These are phyloP conservation scores for Suhomyces taliae DNA, from an alignment of 1,139 yeast species.

Conservation along the genomic window DNA sequence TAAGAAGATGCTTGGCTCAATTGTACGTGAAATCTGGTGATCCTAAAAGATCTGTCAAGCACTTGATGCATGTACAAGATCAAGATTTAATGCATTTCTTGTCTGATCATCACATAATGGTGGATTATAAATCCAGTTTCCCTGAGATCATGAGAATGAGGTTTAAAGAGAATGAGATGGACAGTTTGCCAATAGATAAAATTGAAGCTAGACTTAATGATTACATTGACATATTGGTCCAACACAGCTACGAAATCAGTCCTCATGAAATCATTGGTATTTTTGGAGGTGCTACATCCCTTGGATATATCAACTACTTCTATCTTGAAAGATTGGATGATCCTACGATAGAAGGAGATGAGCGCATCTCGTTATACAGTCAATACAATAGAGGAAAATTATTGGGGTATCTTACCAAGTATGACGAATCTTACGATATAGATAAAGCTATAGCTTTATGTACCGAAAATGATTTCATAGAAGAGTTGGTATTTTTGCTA, in stretches of 20 bases:
- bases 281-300: constrained; percentile 30
- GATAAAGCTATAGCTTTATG: constrained; percentile 68
- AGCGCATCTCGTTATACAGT: constrained; percentile 63
- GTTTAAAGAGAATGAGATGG: constrained; percentile 31
- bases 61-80: constrained; percentile 58
- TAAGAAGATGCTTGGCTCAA: constrained; percentile 54
- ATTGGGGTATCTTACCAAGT: constrained; percentile 41
- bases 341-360: constrained; percentile 46
- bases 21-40: constrained; percentile 59
- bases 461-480: constrained; percentile 48
- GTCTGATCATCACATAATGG: constrained; percentile 59
- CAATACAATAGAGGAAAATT: constrained; percentile 56
- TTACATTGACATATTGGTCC: constrained; percentile 58
- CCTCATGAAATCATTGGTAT: constrained; percentile 51
- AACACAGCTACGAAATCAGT: constrained; percentile 62
- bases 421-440: constrained; percentile 51
- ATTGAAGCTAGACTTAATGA: constrained; percentile 42
- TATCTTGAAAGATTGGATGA: constrained; percentile 48
- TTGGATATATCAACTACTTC: constrained; percentile 60
- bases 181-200: constrained; percentile 41
- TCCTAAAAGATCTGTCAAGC: constrained; percentile 63
- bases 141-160: constrained; percentile 55
- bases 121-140: constrained; percentile 46
- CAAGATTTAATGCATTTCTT: constrained; percentile 57
- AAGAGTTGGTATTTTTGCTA: constrained; percentile 77